A percentile compares a stretch with the other conserved stretches of the same genome.
These are phyloP conservation scores for Cicer yamashitae DNA, from an alignment of 306 rosid species.

Conservation along the genomic window DNA sequence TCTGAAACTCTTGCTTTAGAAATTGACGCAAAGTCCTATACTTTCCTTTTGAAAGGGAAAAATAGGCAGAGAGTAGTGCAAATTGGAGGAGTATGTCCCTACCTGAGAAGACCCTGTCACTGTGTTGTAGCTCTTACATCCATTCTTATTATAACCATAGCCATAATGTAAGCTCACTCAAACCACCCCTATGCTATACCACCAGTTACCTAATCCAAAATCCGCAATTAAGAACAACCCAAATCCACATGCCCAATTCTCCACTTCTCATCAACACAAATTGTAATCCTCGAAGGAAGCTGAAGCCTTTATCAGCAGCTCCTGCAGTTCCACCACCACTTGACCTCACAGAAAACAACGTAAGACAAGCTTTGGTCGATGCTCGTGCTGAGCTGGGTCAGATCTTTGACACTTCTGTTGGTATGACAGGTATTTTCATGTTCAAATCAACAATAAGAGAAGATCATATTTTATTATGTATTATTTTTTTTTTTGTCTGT, in stretches of 20 bases:
- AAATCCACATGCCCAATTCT: conserved; percentile 21
- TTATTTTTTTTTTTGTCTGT: neutral
- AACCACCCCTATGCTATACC: neutral
- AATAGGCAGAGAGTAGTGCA: neutral
- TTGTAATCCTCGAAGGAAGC: neutral
- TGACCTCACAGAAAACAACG: conserved; percentile 80
- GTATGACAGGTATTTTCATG: conserved; percentile 70
- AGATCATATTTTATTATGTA: neutral
- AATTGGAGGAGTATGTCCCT: conserved; percentile 48
- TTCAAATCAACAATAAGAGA: too few relatives aligned
- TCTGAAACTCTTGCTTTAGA: neutral
- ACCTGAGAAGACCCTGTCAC: neutral
- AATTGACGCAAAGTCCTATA: too few relatives aligned
- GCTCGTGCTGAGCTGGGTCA: conserved; percentile 75
- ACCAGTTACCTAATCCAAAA: neutral
- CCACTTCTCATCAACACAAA: neutral
- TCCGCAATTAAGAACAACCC: neutral
- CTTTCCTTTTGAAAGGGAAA: neutral
- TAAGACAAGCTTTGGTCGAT: conserved; percentile 65
- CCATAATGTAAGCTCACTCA: conserved; percentile 21
- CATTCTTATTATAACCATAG: neutral
- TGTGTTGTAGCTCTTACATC: conserved; percentile 31
- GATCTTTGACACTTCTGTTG: conserved; percentile 85
- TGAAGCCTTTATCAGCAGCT: conserved; percentile 53
- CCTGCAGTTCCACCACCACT: conserved; percentile 62